Evolutionary conservation across 257 asterid species (phyloP).

Genomic region (Jaltomata sinuosa): DNA sequence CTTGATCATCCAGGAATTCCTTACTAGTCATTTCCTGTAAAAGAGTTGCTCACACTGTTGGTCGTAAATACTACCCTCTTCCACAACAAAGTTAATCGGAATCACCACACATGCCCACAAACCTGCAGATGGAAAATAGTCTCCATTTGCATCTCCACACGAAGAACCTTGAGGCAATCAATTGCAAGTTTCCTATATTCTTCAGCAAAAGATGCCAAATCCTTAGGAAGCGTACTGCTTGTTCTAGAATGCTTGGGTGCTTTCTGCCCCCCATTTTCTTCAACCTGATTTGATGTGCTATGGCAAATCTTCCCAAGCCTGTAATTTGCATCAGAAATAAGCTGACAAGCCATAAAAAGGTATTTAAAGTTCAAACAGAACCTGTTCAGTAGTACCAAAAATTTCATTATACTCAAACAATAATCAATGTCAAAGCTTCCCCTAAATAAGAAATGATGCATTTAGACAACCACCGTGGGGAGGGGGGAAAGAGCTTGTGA

Average conservation of each 20-base stretch:
- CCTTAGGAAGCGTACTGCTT: slow-evolving; percentile 58
- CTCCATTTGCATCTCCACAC: slow-evolving; percentile 92
- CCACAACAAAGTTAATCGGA: neutral
- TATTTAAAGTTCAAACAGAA: neutral
- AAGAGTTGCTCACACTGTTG: slow-evolving; percentile 12
- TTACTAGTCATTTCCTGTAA: slow-evolving; percentile 78
- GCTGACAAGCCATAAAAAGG: neutral
- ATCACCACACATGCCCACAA: slow-evolving; percentile 4
- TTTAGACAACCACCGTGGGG: neutral
- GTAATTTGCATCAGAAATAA: neutral
- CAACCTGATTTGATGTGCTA: slow-evolving; percentile 44
- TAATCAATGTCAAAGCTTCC: neutral
- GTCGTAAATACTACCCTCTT: slow-evolving; percentile 3
- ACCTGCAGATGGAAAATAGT: slow-evolving; percentile 97
- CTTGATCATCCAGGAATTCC: slow-evolving; percentile 94
- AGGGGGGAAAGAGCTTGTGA: neutral
- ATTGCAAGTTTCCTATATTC: slow-evolving; percentile 88
- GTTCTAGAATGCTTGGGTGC: slow-evolving; percentile 45
- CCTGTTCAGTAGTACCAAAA: neutral
- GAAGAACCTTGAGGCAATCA: slow-evolving; percentile 97
- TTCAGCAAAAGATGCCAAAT: slow-evolving; percentile 81
- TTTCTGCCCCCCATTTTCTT: slow-evolving; percentile 45
- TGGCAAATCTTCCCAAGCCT: slow-evolving; percentile 75
- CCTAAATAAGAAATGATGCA: neutral
- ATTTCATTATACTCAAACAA: neutral